Conservation (phyloP, 2,329 filamentous ascomycete genomes). For the Phoma sp. region DNA sequence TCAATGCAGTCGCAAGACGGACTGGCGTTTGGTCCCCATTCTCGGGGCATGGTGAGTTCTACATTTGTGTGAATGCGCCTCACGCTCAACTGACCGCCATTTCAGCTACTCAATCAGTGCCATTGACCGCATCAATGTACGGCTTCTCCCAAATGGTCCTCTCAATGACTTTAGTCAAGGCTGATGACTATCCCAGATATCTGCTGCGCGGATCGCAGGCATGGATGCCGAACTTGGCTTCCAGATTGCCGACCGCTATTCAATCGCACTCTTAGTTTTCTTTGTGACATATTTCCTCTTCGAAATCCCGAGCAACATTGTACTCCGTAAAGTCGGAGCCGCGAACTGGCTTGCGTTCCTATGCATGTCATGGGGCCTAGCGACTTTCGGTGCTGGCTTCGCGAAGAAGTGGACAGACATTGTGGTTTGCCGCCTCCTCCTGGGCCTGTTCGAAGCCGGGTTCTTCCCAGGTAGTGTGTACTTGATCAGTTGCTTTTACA, state of each 20-base stretch:
- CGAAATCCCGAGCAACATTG: slow-evolving; percentile 59
- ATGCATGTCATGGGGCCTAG: slow-evolving; percentile 29
- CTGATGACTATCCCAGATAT: background rate
- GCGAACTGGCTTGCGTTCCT: slow-evolving; percentile 31
- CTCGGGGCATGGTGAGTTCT: slow-evolving; percentile 24
- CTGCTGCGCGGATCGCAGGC: slow-evolving; percentile 48
- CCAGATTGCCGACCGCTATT: slow-evolving; percentile 53
- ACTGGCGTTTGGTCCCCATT: slow-evolving; percentile 36
- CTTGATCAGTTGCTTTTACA: slow-evolving; percentile 48
- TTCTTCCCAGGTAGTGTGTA: slow-evolving; percentile 17
- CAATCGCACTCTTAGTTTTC: slow-evolving; percentile 58
- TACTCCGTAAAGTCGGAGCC: slow-evolving; percentile 48
- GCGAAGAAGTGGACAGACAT: slow-evolving; percentile 26
- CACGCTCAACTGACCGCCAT: background rate
- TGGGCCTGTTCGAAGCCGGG: slow-evolving; percentile 31
- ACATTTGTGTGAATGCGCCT: background rate
- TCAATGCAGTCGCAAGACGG: slow-evolving; percentile 34
- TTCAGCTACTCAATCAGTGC: slow-evolving; percentile 25
- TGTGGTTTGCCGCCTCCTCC: slow-evolving; percentile 26
- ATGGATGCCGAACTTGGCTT: slow-evolving; percentile 54
- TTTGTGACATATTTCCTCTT: slow-evolving; percentile 60
- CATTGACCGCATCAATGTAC: slow-evolving; percentile 29
- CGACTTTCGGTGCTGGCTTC: slow-evolving; percentile 26
- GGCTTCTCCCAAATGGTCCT: background rate
- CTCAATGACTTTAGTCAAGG: background rate